Evolutionary conservation across 805 yeast species (phyloP).

Genomic region (Suhomyces sp.): DNA sequence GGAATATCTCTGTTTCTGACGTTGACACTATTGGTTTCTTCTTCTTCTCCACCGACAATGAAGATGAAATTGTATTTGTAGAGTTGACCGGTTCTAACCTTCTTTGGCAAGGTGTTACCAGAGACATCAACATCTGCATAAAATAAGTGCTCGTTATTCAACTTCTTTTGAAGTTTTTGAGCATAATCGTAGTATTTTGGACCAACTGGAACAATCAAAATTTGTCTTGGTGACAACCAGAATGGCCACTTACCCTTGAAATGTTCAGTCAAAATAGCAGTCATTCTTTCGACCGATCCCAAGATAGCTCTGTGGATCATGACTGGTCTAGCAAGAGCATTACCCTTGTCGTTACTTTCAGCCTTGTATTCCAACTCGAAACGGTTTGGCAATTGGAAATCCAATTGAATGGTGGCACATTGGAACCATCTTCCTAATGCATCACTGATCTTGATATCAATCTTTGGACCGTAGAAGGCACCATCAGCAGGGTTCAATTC

Average conservation of each 20-base stretch:
- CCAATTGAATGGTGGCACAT: constrained; percentile 98
- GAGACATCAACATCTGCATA: constrained; percentile 90
- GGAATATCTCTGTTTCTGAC: constrained; percentile 95
- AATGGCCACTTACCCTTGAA: constrained; percentile 99
- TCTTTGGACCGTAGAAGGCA: constrained; percentile 94
- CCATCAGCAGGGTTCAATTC: constrained; percentile 97
- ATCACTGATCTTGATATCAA: constrained; percentile 93
- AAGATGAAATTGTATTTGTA: constrained; percentile 93
- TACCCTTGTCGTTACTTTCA: constrained; percentile 51
- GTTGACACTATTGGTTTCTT: constrained; percentile 75
- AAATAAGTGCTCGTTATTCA: constrained; percentile 69
- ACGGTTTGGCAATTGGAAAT: constrained; percentile 95
- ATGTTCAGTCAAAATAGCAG: constrained; percentile 97
- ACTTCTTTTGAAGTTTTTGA: constrained; percentile 65
- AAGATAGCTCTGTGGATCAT: constrained; percentile 99
- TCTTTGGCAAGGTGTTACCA: constrained; percentile 97
- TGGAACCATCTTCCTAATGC: constrained; percentile 97
- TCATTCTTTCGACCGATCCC: constrained; percentile 99
- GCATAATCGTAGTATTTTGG: constrained; percentile 92
- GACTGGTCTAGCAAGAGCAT: constrained; percentile 80
- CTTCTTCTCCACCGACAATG: constrained; percentile 96
- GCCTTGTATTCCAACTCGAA: constrained; percentile 87
- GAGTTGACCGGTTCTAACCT: constrained; percentile 95
- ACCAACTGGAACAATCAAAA: constrained; percentile 95
- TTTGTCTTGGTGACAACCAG: constrained; percentile 99